Percentiles rank a stretch among this genome's conserved stretches.
These are phyloP conservation scores for Hymenoscyphus infarciens DNA, from an alignment of 2,329 filamentous ascomycete species.

Conservation along the genomic window DNA sequence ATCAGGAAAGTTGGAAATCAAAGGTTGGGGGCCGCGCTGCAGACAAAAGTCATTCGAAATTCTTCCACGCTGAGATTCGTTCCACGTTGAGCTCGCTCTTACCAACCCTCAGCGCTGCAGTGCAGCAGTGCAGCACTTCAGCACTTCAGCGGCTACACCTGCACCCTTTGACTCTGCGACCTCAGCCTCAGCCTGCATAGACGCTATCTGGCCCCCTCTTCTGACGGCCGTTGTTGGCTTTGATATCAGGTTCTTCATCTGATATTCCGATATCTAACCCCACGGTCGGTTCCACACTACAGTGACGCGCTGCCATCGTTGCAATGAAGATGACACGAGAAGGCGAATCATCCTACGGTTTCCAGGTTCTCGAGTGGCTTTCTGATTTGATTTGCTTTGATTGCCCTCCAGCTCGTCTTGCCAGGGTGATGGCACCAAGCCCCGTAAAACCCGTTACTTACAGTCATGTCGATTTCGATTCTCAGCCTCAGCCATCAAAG, in stretches of 20 bases:
- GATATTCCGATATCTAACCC: not conserved
- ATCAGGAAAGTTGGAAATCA: no score
- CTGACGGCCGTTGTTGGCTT: not conserved
- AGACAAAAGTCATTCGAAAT: not conserved
- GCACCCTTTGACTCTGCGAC: not conserved
- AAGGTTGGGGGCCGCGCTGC: not conserved
- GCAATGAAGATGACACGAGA: constrained; percentile 1
- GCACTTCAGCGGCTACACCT: not conserved
- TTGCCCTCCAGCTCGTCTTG: not conserved
- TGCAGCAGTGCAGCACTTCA: not conserved
- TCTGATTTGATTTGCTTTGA: not conserved
- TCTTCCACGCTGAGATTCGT: not conserved
- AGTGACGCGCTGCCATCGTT: not conserved
- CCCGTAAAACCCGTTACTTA: not conserved
- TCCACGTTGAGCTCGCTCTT: constrained; percentile 2
- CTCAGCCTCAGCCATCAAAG: not conserved
- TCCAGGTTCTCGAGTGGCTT: not conserved
- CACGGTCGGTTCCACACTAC: not conserved
- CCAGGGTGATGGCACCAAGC: not conserved
- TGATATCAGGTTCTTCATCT: not conserved
- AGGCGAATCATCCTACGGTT: not conserved
- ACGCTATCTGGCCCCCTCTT: not conserved
- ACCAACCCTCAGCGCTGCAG: constrained; percentile 2
- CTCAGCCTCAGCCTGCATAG: constrained; percentile 1
- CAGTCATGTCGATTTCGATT: not conserved